phyloP scores from a whole-genome alignment of 768 basidiomycete genomes.

The Leccinum ochraceum region DNA sequence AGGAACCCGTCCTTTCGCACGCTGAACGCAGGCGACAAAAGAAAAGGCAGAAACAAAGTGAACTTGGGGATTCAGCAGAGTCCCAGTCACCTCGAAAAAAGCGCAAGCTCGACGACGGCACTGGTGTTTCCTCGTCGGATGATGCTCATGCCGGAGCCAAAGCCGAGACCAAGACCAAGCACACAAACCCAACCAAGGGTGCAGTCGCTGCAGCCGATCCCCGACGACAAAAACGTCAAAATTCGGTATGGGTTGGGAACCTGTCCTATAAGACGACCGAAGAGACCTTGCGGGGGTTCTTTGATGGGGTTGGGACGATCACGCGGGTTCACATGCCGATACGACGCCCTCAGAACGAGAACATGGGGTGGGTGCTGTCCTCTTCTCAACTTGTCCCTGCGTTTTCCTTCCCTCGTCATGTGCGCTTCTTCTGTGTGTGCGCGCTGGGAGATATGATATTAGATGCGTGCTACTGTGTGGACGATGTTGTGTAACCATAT shows the following conservation, averaged over 20 bases:
- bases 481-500: slow-evolving; percentile 9
- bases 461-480: not conserved
- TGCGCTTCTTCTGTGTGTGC: not conserved
- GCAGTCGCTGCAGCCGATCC: slow-evolving; percentile 4
- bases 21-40: slow-evolving; percentile 69
- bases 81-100: slow-evolving; percentile 40
- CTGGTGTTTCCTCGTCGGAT: not conserved
- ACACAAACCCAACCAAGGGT: not conserved
- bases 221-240: slow-evolving; percentile 56
- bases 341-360: slow-evolving; percentile 67
- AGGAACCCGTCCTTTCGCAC: slow-evolving; percentile 64
- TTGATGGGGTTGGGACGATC: slow-evolving; percentile 70
- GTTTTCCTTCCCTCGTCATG: not conserved
- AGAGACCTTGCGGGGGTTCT: slow-evolving; percentile 69
- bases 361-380: slow-evolving; percentile 66
- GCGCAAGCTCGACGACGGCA: slow-evolving; percentile 42
- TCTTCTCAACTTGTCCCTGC: not conserved
- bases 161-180: not conserved
- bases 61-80: not conserved
- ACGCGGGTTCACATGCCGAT: slow-evolving; percentile 86
- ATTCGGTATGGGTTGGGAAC: slow-evolving; percentile 97
- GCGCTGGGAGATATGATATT: not conserved
- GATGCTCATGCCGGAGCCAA: not conserved
- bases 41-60: slow-evolving; percentile 39
- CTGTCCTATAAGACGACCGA: slow-evolving; percentile 85